Percentiles rank a stretch among this genome's conserved stretches.
Conservation (phyloP, 768 basidiomycete species). For the Collybiopsis confluens region DNA sequence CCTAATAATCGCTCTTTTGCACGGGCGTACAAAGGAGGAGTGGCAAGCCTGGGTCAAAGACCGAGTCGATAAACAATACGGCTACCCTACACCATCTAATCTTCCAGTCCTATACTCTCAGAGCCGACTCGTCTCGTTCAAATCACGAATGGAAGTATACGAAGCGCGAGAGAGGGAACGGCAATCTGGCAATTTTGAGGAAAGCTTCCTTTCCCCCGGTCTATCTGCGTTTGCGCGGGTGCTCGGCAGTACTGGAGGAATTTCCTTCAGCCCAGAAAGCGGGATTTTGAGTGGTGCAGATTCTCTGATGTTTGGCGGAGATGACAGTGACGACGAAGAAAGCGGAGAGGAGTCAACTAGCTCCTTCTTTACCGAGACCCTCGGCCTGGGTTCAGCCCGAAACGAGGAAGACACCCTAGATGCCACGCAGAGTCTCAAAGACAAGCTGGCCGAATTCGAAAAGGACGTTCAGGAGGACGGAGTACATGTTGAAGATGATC, state of each 20-base stretch:
- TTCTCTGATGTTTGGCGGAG: conserved; percentile 59
- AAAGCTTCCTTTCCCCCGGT: conserved; percentile 28
- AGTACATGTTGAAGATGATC: conserved; percentile 24
- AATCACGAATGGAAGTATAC: conserved; percentile 51
- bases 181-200: conserved; percentile 21
- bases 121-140: conserved; percentile 59
- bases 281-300: conserved; percentile 47
- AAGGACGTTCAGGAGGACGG: conserved; percentile 31
- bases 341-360: conserved; percentile 15
- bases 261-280: conserved; percentile 58
- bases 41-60: conserved; percentile 91
- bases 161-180: conserved; percentile 26
- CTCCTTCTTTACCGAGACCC: conserved; percentile 47
- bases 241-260: conserved; percentile 54
- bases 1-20: conserved; percentile 81
- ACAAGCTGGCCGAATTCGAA: conserved; percentile 62
- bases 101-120: conserved; percentile 75
- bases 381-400: no score
- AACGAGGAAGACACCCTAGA: conserved; percentile 35
- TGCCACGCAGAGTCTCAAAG: conserved; percentile 53
- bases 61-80: conserved; percentile 71
- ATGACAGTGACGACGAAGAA: conserved; percentile 46
- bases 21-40: conserved; percentile 83
- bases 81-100: conserved; percentile 71
- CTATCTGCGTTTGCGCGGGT: conserved; percentile 51